Evolutionary conservation across 495 filamentous ascomycete genomes (phyloP), one percentile per base, ranked within the genome.

Genomic region (Penicillium macrosclerotiorum): DNA sequence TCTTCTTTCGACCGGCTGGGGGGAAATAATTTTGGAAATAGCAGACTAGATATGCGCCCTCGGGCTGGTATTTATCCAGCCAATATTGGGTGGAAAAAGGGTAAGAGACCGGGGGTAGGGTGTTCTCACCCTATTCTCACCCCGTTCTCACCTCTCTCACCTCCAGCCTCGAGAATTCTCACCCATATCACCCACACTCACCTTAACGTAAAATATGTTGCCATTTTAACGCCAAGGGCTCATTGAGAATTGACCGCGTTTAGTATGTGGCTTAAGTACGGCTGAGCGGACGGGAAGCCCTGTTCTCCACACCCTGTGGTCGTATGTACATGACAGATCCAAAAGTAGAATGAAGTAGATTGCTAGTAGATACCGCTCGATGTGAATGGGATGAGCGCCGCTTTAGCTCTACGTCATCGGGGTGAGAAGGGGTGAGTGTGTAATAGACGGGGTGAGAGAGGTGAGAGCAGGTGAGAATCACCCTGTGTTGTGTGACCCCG

Each of bases 111-210:
- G 8, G 1, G 25, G 23, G 13, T 7, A 27, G 23, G 17, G 7
- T 41, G n/a, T n/a, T 41, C 38, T 29, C 38, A 41, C 38, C 23
- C 38, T n/a, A 7, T 19, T 41, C 38, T 41, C 38, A 41, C 38
- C 38, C 38, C 13, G 38, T 29, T 41, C 38, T 41, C 38, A 41
- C 24, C 38, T 17, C 38, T 41, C 9, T 41, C 38, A 29, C 23
- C 22, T n/a, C 38, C 38, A 39, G 36, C 13, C 33, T 36, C 33
- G 5, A 17, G 1, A 36, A 4, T 36, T 36, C 33, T 36, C 33
- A 36, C 33, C n/a, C 13, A 19, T 16, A 36, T 36, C 33, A 19
- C 33, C 33, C 14, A 39, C 22, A 39, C 22, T 39, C 2, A 39
- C 36, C 22, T 20, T 25, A 39, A 26, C 13, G 24, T 11, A 1